A percentile compares a stretch with the other conserved stretches of the same genome.
phyloP scores from a whole-genome alignment of 2,329 filamentous ascomycete species.

The Pestalotiopsis sp. region DNA sequence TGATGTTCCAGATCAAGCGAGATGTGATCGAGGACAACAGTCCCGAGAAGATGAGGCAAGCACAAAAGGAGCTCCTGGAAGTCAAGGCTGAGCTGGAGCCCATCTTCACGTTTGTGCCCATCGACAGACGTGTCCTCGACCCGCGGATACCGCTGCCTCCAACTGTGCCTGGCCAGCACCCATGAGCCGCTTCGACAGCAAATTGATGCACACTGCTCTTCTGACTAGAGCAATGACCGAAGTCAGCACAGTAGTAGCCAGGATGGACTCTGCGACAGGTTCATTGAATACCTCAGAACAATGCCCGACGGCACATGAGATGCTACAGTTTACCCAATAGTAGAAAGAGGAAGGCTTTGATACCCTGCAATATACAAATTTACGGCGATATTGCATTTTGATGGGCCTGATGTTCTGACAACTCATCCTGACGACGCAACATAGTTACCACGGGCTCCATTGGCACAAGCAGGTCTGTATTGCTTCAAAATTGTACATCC shows the following conservation, averaged over 20 bases:
- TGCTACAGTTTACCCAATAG: not conserved
- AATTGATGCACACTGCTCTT: not conserved
- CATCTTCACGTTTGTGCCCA: conserved; percentile 81
- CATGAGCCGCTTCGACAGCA: not conserved
- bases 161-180: conserved; percentile 5
- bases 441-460: not conserved
- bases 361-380: not conserved
- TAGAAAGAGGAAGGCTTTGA: not conserved
- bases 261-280: not conserved
- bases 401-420: not conserved
- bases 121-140: conserved; percentile 52
- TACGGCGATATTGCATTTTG: not conserved
- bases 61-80: conserved; percentile 51
- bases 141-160: conserved; percentile 29
- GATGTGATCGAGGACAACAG: conserved; percentile 59
- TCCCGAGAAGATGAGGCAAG: conserved; percentile 59
- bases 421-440: not conserved
- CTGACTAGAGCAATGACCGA: not conserved
- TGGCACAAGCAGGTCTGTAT: not conserved
- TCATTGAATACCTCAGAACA: not conserved
- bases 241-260: not conserved
- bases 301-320: not conserved
- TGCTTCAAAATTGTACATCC: not conserved
- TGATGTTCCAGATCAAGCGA: conserved; percentile 58
- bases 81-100: conserved; percentile 72